phyloP scores from a whole-genome alignment of 306 rosid genomes.

The Fragaria nilgerrensis region DNA sequence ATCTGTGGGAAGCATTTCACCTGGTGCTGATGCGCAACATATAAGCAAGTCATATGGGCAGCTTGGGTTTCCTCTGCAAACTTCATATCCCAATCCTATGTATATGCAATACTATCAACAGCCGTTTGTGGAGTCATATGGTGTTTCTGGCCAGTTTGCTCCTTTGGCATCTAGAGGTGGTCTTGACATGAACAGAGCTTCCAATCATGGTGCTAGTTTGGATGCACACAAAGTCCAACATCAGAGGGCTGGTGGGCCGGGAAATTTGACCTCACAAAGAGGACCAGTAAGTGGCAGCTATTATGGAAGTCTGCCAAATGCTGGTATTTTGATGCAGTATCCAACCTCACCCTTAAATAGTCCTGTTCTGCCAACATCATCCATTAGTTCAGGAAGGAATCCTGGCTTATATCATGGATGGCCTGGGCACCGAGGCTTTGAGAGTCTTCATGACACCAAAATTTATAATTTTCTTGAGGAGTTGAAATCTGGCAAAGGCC shows the following conservation, averaged over 20 bases:
- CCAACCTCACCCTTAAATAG: conserved; percentile 46
- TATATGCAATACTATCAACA: conserved; percentile 46
- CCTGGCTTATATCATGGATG: conserved; percentile 40
- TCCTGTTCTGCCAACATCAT: conserved; percentile 44
- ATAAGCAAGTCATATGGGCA: conserved; percentile 49
- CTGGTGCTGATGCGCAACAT: conserved; percentile 38
- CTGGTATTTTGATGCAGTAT: conserved; percentile 36
- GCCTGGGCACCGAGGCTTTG: conserved; percentile 43
- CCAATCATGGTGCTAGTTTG: conserved; percentile 31
- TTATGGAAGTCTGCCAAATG: conserved; percentile 46
- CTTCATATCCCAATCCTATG: conserved; percentile 47
- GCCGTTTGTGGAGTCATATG: conserved; percentile 35
- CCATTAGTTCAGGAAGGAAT: conserved; percentile 33
- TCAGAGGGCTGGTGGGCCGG: conserved; percentile 29
- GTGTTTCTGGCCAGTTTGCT: conserved; percentile 41
- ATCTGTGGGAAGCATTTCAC: conserved; percentile 37
- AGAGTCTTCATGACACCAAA: conserved; percentile 37
- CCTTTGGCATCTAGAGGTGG: conserved; percentile 33
- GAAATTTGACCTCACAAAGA: conserved; percentile 43
- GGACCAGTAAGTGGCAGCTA: conserved; percentile 37
- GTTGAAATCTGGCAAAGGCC: conserved; percentile 43
- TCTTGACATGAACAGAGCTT: conserved; percentile 29
- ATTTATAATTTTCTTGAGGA: conserved; percentile 51
- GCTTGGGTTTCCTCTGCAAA: conserved; percentile 41
- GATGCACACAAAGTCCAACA: conserved; percentile 34